Base-by-base conservation (phyloP, 257 asterid species). In the Osmanthus fragrans region DNA sequence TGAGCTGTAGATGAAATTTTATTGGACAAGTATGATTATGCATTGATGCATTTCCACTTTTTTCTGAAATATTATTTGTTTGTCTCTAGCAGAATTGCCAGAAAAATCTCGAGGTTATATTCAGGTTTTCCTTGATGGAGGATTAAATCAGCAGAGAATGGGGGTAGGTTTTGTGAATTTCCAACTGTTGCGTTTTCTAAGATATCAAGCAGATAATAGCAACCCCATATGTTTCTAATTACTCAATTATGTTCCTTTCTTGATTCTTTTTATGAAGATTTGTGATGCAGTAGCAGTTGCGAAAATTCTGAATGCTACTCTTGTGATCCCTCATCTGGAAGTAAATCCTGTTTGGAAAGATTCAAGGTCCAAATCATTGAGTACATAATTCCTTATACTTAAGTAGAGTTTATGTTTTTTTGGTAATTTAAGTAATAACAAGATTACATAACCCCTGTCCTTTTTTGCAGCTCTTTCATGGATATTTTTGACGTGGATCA, bases 231-330 rank as follows among this genome's bases (percentile, higher is more conserved):
- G 33, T 58, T 49, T 13, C 29, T 80, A 18, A 64, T 75, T 45
- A n/a, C 36, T 63, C 47, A 78, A 81, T 84, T 37, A 82, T 71
- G n/a, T 51, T 16, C 72, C 18, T 63, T 63, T 63, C 18, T 25
- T 9, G 15, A 21, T 29, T 76, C 72, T 49, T 15, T 66, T 77
- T 75, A 4, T 49, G 76, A 84, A 96, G 99, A 90, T 96, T 27
- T 93, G 99, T 79, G 99, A 96, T 87, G 99, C 97, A 77, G 99
- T 92, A 75, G 99, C 97, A n/a, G 94, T 96, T 76, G 99, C 99
- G 15, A 96, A 96, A 80, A 89, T 93, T 64, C 85, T 96, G 83
- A 96, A 96, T 82, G 99, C 99, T 13, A 96, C 98, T 56, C 98
- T 96, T 71, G 85, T 90, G 81, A 90, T 96, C 82, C 99, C 97